These are phyloP conservation scores for Heterococcus sp. DNA, from an alignment of 108 stramenopile genomes.

Conservation along the genomic window DNA sequence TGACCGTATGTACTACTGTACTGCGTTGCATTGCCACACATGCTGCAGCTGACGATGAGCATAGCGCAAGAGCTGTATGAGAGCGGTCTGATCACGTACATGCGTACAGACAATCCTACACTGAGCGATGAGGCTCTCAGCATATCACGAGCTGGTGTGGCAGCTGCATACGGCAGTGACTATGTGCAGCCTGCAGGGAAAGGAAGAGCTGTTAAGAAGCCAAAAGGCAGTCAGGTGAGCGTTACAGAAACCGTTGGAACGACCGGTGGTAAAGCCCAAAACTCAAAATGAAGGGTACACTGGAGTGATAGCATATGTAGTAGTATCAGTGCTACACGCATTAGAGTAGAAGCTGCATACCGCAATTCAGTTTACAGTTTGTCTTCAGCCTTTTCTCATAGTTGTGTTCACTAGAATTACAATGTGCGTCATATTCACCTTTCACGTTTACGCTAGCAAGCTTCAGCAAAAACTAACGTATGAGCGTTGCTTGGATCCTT, in stretches of 20 bases:
- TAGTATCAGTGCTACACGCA: not conserved
- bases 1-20: no score
- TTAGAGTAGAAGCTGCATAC: not conserved
- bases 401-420: no score
- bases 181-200: constrained; percentile 7
- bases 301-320: not conserved
- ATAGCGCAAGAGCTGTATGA: constrained; percentile 73
- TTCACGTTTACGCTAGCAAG: no score
- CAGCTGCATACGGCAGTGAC: constrained; percentile 42
- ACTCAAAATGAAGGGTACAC: not conserved
- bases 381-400: not conserved
- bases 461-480: not conserved
- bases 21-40: not conserved
- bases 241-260: not conserved
- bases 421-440: no score
- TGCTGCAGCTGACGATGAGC: constrained; percentile 58
- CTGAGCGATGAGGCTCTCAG: constrained; percentile 62
- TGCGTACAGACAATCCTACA: constrained; percentile 74
- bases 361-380: not conserved
- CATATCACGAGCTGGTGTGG: constrained; percentile 29
- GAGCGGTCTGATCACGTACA: constrained; percentile 70
- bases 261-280: not conserved
- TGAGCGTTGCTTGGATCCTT: not conserved
- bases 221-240: constrained; percentile 14
- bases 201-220: constrained; percentile 5